Percentiles rank a stretch among this genome's conserved stretches.
Conservation (phyloP, 768 basidiomycete species). For the Cystobasidium onofrii region DNA sequence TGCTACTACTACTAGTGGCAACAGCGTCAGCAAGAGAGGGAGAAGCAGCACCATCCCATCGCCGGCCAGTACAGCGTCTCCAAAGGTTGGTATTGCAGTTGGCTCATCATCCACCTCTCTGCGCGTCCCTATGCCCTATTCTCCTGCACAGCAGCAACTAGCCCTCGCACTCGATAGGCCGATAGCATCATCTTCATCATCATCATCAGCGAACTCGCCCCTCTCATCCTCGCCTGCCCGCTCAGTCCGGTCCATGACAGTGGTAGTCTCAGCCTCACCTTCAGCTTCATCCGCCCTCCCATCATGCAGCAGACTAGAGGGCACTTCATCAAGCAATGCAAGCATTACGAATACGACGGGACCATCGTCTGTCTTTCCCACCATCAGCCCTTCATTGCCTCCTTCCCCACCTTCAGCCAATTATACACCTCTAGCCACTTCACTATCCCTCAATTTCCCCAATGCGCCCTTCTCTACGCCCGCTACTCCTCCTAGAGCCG, state of each 20-base stretch:
- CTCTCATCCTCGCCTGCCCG: neutral
- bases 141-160: neutral
- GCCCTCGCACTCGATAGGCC: neutral
- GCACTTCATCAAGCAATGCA: too few relatives aligned
- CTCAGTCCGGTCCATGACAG: neutral
- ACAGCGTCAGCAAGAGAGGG: neutral
- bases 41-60: constrained; percentile 6
- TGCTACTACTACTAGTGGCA: too few relatives aligned
- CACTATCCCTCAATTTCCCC: neutral
- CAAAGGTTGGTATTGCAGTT: neutral
- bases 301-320: too few relatives aligned
- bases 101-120: neutral
- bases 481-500: neutral
- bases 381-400: neutral
- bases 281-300: too few relatives aligned
- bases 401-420: neutral
- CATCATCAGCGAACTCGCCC: neutral
- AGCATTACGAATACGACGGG: too few relatives aligned
- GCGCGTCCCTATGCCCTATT: neutral
- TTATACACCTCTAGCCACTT: neutral
- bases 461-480: neutral
- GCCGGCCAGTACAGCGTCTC: neutral
- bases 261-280: too few relatives aligned
- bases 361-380: too few relatives aligned
- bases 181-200: neutral